Percentiles rank a stretch among this genome's conserved stretches.
Conservation (phyloP, 2,329 filamentous ascomycete species). For the Pseudonectria buxi region DNA sequence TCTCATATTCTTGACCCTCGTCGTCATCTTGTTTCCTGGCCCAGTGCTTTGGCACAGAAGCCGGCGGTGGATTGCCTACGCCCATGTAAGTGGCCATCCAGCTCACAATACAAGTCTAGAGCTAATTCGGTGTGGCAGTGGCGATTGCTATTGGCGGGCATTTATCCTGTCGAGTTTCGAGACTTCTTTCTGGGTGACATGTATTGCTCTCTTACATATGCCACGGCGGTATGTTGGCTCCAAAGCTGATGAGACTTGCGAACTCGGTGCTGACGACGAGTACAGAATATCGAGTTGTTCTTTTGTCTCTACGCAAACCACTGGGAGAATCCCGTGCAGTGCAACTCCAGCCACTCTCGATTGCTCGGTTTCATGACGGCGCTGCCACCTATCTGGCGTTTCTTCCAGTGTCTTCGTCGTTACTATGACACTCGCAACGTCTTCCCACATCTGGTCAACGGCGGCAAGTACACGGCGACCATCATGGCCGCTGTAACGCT, state of each 20-base stretch:
- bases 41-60: constrained; percentile 69
- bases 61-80: constrained; percentile 80
- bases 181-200: constrained; percentile 98
- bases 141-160: constrained; percentile 74
- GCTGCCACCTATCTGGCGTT: constrained; percentile 82
- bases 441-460: constrained; percentile 90
- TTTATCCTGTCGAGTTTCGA: constrained; percentile 91
- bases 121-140: constrained; percentile 45
- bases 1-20: constrained; percentile 60
- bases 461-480: constrained; percentile 82
- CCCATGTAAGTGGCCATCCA: constrained; percentile 58
- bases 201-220: constrained; percentile 92
- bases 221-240: constrained; percentile 63
- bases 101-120: not conserved
- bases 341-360: constrained; percentile 80
- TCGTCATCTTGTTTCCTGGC: constrained; percentile 69
- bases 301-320: constrained; percentile 83
- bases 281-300: constrained; percentile 80
- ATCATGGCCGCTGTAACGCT: constrained; percentile 73
- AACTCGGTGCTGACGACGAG: constrained; percentile 5
- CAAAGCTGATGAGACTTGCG: not conserved
- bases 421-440: constrained; percentile 79
- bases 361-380: constrained; percentile 79
- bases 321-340: constrained; percentile 68
- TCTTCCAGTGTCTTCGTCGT: constrained; percentile 83